Evolutionary conservation across 2,329 filamentous ascomycete genomes (phyloP).

Genomic region (Ophiosphaerella narmari): DNA sequence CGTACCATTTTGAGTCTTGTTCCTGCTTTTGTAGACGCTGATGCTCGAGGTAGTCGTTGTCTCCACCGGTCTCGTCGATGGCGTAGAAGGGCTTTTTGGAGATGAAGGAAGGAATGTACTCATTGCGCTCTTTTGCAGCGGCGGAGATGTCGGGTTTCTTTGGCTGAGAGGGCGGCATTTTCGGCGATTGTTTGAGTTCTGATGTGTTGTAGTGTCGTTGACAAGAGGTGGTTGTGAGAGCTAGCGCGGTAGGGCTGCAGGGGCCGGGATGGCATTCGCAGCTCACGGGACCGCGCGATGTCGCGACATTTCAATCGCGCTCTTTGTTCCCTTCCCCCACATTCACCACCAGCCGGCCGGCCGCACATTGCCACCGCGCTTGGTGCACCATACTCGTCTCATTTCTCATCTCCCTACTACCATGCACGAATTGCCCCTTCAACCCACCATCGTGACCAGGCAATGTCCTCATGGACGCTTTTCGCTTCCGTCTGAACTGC

Average conservation of each 20-base stretch:
- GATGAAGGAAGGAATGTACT: constrained; percentile 98
- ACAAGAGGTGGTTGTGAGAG: constrained; percentile 12
- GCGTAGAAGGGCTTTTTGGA: constrained; percentile 98
- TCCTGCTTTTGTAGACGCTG: constrained; percentile 79
- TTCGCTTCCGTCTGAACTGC: constrained; percentile 91
- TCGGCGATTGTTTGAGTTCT: constrained; percentile 6
- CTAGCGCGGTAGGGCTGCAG: constrained; percentile 39
- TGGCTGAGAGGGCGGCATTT: constrained; percentile 54
- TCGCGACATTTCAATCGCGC: constrained; percentile 7
- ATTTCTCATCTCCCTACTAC: constrained; percentile 9
- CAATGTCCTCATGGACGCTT: constrained; percentile 66
- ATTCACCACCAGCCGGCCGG: neutral
- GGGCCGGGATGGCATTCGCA: constrained; percentile 13
- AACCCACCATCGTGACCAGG: constrained; percentile 2
- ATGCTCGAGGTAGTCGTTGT: constrained; percentile 90
- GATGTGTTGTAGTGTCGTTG: constrained; percentile 1
- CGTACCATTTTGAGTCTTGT: constrained; percentile 84
- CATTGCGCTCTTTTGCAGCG: constrained; percentile 83
- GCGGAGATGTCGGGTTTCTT: constrained; percentile 58
- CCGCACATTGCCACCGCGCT: neutral
- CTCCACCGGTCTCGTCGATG: constrained; percentile 70
- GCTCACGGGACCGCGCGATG: constrained; percentile 28
- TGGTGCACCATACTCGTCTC: constrained; percentile 4
- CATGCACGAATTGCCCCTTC: constrained; percentile 13
- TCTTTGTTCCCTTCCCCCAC: neutral